Base-by-base conservation (phyloP, 495 filamentous ascomycete species). In the Opeltia flavorubescens region DNA sequence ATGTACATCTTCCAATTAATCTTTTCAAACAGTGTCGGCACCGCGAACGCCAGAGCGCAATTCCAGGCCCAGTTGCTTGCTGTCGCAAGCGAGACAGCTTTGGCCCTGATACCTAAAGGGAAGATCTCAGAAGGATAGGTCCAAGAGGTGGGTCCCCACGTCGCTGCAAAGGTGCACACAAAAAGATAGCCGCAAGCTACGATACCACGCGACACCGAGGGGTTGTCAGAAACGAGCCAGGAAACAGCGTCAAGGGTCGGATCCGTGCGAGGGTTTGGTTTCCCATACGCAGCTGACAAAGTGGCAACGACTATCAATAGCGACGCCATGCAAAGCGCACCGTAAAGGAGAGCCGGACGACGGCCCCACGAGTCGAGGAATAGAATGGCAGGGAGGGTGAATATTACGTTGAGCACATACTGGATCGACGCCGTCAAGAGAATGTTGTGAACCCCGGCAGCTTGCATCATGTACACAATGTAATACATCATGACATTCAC, bases 401-500 rank as follows among this genome's bases (percentile, higher is more conserved):
- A 56, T 25, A 66, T 67, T 1, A 84, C 78, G 61, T 84, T 84
- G 60, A 87, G 75, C 44, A 85, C 74, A 56, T 86, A 87, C 51
- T 86, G 81, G 39, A 87, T 79, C 0, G 78, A 80, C 4, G 83
- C 72, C 1, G 80, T 80, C 21, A 82, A 65, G 9, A 86, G 70
- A 2, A 78, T 74, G 4, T 78, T 72, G 26, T 67, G 66, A 39
- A 81, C 75, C 43, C 74, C 71, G 2, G 77, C 76, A 18, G 66
- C 54, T 59, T 77, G 67, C 76, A 87, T 83, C 57, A 86, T 80
- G 56, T 85, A 80, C 11, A 78, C 75, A 42, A 82, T 80, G 54
- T 81, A 86, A 63, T 80, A 78, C 70, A 73, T 73, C 77, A 84
- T 83, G 44, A 83, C 72, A 54, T 87, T 87, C 69, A 84, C 83